A percentile compares a stretch with the other conserved stretches of the same genome.
Conservation (phyloP, 768 basidiomycete genomes). For the Mycena metata region DNA sequence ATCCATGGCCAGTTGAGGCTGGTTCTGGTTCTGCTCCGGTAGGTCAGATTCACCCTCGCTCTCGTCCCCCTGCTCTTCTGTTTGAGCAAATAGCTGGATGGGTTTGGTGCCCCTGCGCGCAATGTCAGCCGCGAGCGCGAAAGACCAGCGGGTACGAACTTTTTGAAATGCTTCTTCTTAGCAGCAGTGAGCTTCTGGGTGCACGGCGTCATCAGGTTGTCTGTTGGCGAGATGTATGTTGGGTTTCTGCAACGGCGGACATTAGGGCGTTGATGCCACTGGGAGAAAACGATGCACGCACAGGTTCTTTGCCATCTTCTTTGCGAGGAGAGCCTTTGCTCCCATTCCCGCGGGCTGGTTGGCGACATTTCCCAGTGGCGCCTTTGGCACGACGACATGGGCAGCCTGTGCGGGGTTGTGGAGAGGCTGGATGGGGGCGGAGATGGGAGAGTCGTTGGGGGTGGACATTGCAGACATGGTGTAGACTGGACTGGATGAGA, state of each 20-base stretch:
- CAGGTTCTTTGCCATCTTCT: conserved; percentile 93
- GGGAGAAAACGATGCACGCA: conserved; percentile 56
- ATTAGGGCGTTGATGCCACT: conserved; percentile 27
- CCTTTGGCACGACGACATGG: conserved; percentile 81
- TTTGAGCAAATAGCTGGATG: conserved; percentile 69
- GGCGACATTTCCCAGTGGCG: conserved; percentile 77
- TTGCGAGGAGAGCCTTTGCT: conserved; percentile 91
- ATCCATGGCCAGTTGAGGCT: conserved; percentile 50
- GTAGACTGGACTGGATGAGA: conserved; percentile 21
- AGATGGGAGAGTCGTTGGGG: conserved; percentile 75
- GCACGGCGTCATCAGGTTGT: conserved; percentile 93
- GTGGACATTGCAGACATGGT: conserved; percentile 70
- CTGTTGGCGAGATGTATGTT: conserved; percentile 91
- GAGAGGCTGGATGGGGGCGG: conserved; percentile 80
- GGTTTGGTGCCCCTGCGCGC: conserved; percentile 71
- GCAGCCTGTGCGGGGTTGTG: conserved; percentile 90
- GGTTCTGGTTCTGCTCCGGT: conserved; percentile 47
- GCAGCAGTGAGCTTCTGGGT: conserved; percentile 92
- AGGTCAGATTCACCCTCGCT: conserved; percentile 54
- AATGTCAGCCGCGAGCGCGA: conserved; percentile 22
- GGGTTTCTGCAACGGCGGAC: conserved; percentile 73
- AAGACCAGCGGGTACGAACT: conserved; percentile 64
- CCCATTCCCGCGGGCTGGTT: conserved; percentile 81
- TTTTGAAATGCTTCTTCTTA: conserved; percentile 93
- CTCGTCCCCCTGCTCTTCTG: conserved; percentile 56